Base-by-base conservation (phyloP, 805 yeast genomes). In the Cyberlindnera euphorbiiphila region DNA sequence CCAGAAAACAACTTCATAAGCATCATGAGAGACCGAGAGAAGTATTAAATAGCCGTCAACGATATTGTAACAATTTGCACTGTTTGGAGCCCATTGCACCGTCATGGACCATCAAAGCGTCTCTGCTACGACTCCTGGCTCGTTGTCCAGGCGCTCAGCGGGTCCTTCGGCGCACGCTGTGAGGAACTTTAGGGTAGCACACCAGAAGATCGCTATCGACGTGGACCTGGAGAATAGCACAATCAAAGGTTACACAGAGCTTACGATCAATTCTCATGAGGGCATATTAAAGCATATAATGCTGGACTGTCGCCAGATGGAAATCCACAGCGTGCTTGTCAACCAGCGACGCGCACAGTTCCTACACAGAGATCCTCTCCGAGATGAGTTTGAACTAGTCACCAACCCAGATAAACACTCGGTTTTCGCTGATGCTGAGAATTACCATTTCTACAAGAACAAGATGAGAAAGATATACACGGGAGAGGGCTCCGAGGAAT, bases 151-250 rank as follows among this genome's bases (percentile, higher is more conserved):
- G 34, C 34, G 43, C 29, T 21, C 28, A 5, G 36, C 24, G 20
- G 17, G 17, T 5, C 15, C 22, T 13, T 23, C 26, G 6, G 4
- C 22, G 32, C 3, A 21, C 10, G 24, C 38, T 34, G 15, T 25
- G 21, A 5, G 55, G n/a, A 61, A 58, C 21, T 78, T 85, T 57
- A 78, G 74, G 51, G 73, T 91, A 16, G 88, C 91, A 5, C 95
- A 88, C 58, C 97, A 91, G 59, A 74, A 83, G 48, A 84, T 91
- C 11, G 71, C 75, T 18, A 62, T 91, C 14, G 95, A 89, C 56
- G 76, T 91, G 4, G 95, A 88, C 57, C 64, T 89, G 29, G 71
- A 78, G n/a, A 65, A 69, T 13, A 70, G 74, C 44, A 52, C 64
- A 15, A 63, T 88, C 6, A 55, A 53, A 0, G 98, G 98, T 12